phyloP scores from a whole-genome alignment of 306 rosid genomes.

The Sicyos baderoa region DNA sequence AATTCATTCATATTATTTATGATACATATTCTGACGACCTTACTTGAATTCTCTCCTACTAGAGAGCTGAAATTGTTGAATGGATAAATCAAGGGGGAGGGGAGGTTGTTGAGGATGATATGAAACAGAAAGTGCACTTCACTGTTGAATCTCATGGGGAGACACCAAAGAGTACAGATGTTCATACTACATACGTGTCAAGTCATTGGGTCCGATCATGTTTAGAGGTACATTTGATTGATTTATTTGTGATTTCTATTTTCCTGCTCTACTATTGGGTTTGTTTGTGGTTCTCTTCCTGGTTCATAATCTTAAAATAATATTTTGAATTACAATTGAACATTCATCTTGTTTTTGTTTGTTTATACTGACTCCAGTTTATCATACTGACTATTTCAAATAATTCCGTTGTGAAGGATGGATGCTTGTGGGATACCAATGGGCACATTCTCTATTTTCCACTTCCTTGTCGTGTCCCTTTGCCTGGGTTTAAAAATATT shows the following conservation, averaged over 20 bases:
- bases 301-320: slow-evolving; percentile 12
- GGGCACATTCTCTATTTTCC: slow-evolving; percentile 86
- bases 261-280: slow-evolving; percentile 5
- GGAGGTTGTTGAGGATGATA: slow-evolving; percentile 40
- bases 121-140: slow-evolving; percentile 44
- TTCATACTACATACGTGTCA: slow-evolving; percentile 43
- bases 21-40: not conserved
- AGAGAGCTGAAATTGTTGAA: slow-evolving; percentile 77
- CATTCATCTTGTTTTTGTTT: not conserved
- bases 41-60: slow-evolving; percentile 16
- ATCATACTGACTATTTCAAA: slow-evolving; percentile 15
- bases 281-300: slow-evolving; percentile 18
- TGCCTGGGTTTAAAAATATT: slow-evolving; percentile 70
- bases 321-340: not conserved
- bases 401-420: slow-evolving; percentile 50
- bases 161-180: slow-evolving; percentile 27
- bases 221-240: slow-evolving; percentile 55
- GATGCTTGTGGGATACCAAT: slow-evolving; percentile 61
- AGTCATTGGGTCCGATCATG: slow-evolving; percentile 92
- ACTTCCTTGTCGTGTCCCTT: slow-evolving; percentile 72
- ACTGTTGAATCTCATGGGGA: slow-evolving; percentile 73
- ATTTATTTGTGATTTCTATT: slow-evolving; percentile 20
- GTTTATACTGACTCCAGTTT: not conserved
- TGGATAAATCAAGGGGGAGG: slow-evolving; percentile 92
- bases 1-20: not conserved